Evolutionary conservation across 2,329 filamentous ascomycete species (phyloP).

Genomic region (Fusarium sp.): DNA sequence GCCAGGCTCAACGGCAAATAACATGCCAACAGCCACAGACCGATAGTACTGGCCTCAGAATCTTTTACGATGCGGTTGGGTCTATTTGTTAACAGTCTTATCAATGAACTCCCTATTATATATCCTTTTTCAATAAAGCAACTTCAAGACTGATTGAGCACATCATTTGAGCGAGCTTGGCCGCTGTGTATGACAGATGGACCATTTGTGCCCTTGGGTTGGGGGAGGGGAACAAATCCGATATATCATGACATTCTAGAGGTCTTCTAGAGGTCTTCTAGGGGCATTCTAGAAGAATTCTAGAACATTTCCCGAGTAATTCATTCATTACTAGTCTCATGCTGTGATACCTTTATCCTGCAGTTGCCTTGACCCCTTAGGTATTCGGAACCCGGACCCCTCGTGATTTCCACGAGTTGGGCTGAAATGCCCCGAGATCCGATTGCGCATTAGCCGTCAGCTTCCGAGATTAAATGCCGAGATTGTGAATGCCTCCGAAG

Average conservation of each 20-base stretch:
- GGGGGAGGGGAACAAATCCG: background rate
- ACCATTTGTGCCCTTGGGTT: background rate
- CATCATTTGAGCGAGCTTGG: background rate
- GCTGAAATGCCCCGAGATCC: background rate
- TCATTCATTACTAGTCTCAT: background rate
- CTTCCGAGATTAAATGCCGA: background rate
- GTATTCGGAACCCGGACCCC: background rate
- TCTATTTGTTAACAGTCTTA: no score
- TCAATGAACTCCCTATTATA: rapidly evolving
- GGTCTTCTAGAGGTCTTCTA: background rate
- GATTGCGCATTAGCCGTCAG: background rate
- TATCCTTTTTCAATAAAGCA: background rate
- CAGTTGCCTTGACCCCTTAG: background rate
- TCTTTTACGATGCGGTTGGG: no score
- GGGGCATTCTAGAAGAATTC: background rate
- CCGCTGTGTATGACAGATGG: background rate
- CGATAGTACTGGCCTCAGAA: rapidly evolving
- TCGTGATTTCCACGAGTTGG: background rate
- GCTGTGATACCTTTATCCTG: background rate
- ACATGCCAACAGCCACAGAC: no score
- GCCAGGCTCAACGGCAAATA: background rate
- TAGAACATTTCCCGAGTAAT: background rate
- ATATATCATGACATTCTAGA: background rate
- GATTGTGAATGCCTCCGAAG: background rate
- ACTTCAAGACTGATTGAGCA: background rate